Conservation (phyloP, 1,139 yeast genomes). For the Yamadazyma siamensis region DNA sequence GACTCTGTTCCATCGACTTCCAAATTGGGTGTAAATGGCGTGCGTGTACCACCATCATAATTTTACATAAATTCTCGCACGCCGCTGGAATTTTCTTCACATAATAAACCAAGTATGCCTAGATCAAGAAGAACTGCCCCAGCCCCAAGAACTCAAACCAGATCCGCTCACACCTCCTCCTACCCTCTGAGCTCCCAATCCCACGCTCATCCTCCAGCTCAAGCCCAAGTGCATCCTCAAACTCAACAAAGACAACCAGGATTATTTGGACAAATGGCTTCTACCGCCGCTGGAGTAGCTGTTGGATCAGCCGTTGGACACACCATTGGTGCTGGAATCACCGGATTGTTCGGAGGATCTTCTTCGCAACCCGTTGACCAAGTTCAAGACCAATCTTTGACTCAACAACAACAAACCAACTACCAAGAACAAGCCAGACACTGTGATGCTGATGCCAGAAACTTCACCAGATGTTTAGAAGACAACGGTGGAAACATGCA, state of each 20-base stretch:
- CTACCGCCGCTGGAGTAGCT: conserved; percentile 99
- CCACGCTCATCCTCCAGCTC: conserved; percentile 30
- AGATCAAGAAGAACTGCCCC: conserved; percentile 67
- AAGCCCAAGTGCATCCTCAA: conserved; percentile 22
- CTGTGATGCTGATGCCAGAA: conserved; percentile 92
- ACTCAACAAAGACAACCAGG: conserved; percentile 62
- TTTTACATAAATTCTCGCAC: conserved; percentile 6
- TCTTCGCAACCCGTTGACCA: conserved; percentile 49
- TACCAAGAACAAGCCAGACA: conserved; percentile 51
- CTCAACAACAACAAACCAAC: conserved; percentile 30
- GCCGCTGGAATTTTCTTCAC: conserved; percentile 2
- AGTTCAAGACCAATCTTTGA: conserved; percentile 26
- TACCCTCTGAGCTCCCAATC: conserved; percentile 53
- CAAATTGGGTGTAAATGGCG: no score
- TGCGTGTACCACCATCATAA: conserved; percentile 5
- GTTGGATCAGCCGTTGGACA: conserved; percentile 97
- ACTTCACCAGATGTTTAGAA: conserved; percentile 91
- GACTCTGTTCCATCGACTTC: no score
- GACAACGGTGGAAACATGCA: conserved; percentile 95
- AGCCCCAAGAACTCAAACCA: conserved; percentile 51
- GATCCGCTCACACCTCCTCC: conserved; percentile 76
- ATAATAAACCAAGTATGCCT: conserved; percentile 35
- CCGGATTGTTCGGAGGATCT: conserved; percentile 86
- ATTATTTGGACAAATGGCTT: conserved; percentile 93
- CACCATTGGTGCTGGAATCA: conserved; percentile 91